Percentiles rank a stretch among this genome's conserved stretches.
Evolutionary conservation across 2,329 filamentous ascomycete genomes (phyloP).

Genomic region (Arthrobotrys sphaeroides): DNA sequence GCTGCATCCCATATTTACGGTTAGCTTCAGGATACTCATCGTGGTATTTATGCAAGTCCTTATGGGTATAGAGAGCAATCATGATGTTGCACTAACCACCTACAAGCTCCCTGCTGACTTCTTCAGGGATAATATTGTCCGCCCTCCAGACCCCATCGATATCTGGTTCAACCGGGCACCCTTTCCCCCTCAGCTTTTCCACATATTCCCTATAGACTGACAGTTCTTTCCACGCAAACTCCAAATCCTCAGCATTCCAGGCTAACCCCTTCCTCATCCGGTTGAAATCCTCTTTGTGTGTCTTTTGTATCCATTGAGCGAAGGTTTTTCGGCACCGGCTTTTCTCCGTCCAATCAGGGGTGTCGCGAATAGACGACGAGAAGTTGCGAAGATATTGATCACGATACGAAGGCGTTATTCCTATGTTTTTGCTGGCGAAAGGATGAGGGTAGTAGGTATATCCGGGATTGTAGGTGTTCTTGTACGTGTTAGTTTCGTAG

Average conservation of each 20-base stretch:
- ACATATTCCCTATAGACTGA: constrained; percentile 20
- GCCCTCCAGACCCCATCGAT: constrained; percentile 45
- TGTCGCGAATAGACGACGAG: neutral
- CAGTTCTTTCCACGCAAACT: constrained; percentile 3
- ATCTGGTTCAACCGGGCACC: constrained; percentile 22
- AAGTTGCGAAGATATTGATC: constrained; percentile 10
- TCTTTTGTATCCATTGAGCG: constrained; percentile 6
- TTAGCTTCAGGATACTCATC: no score
- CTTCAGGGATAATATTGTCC: constrained; percentile 20
- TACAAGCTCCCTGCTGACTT: constrained; percentile 21
- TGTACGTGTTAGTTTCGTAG: neutral
- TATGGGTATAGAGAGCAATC: no score
- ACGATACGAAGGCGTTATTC: neutral
- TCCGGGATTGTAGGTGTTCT: neutral
- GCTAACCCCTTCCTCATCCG: neutral
- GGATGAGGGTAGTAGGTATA: neutral
- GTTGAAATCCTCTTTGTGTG: neutral
- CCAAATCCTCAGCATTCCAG: constrained; percentile 2
- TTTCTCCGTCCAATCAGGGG: constrained; percentile 1
- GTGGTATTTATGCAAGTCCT: no score
- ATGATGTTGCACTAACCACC: constrained; percentile 10
- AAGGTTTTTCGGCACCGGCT: neutral
- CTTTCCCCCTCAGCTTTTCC: neutral
- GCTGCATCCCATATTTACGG: constrained; percentile 55
- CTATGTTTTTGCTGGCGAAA: neutral